Evolutionary conservation across 1,284 basidiomycete genomes (phyloP).

Genomic region (Cryptococcus depauperatus): DNA sequence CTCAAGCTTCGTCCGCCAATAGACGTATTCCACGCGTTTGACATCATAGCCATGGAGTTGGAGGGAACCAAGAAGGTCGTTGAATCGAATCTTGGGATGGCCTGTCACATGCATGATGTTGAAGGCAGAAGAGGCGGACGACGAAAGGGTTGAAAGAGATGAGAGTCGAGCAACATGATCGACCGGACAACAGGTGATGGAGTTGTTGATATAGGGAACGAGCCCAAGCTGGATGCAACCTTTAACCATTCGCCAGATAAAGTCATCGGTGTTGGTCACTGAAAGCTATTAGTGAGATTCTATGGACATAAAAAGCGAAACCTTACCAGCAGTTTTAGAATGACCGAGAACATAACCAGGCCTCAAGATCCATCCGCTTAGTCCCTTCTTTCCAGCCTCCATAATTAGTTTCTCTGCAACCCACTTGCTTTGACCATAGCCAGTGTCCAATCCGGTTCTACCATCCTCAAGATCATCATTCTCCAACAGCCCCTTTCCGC

Average conservation of each 20-base stretch:
- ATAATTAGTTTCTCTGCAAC: conserved; percentile 91
- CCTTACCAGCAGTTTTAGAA: conserved; percentile 69
- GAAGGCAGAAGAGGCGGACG: conserved; percentile 49
- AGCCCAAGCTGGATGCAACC: conserved; percentile 93
- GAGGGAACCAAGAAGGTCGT: conserved; percentile 72
- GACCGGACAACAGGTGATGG: conserved; percentile 96
- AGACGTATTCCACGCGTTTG: conserved; percentile 73
- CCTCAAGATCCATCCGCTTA: conserved; percentile 80
- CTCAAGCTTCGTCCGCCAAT: conserved; percentile 87
- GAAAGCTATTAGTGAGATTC: conserved; percentile 5
- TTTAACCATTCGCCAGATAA: conserved; percentile 96
- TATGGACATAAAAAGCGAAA: conserved; percentile 1
- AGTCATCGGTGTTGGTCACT: conserved; percentile 99
- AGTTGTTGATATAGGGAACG: conserved; percentile 96
- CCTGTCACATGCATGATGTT: conserved; percentile 84
- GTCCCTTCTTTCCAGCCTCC: conserved; percentile 77
- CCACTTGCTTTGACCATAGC: conserved; percentile 98
- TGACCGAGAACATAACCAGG: conserved; percentile 97
- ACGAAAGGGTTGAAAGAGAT: conserved; percentile 59
- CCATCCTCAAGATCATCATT: conserved; percentile 87
- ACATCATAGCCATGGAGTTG: conserved; percentile 73
- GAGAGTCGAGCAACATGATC: conserved; percentile 87
- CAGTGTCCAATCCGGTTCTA: conserved; percentile 65
- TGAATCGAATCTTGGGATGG: conserved; percentile 80
- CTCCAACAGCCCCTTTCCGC: conserved; percentile 69